Evolutionary conservation across 2,329 filamentous ascomycete species (phyloP).

Genomic region (Neopestalotiopsis clavispora): DNA sequence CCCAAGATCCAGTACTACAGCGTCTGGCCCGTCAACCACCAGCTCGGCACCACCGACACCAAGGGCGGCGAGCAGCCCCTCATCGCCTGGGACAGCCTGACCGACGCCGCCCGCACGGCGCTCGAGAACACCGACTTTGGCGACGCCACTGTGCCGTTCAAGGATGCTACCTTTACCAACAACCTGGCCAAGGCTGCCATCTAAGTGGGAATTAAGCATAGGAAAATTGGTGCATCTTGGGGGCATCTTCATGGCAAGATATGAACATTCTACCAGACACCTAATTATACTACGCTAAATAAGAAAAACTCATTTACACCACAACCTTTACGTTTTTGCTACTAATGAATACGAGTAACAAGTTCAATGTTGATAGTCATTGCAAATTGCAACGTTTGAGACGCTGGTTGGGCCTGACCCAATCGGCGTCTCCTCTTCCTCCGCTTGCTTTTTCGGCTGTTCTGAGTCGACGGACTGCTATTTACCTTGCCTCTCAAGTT

Average conservation of each 20-base stretch:
- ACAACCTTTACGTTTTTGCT: background rate
- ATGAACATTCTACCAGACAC: background rate
- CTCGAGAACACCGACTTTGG: constrained; percentile 44
- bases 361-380: too few species aligned
- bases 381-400: too few species aligned
- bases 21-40: constrained; percentile 39
- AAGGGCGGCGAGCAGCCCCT: constrained; percentile 44
- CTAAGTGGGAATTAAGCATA: background rate
- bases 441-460: too few species aligned
- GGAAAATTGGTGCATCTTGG: background rate
- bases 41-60: constrained; percentile 38
- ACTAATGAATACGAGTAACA: too few species aligned
- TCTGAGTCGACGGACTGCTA: too few species aligned
- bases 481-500: too few species aligned
- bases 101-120: constrained; percentile 37
- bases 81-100: constrained; percentile 44
- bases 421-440: too few species aligned
- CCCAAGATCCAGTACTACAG: constrained; percentile 38
- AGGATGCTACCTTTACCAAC: constrained; percentile 28
- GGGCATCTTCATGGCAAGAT: background rate
- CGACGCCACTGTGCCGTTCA: constrained; percentile 45
- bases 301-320: background rate
- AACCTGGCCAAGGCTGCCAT: constrained; percentile 26
- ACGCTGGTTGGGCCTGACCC: too few species aligned
- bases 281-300: background rate